Conservation (phyloP, 352 stramenopile genomes). For the Phytopythium ostracodes region DNA sequence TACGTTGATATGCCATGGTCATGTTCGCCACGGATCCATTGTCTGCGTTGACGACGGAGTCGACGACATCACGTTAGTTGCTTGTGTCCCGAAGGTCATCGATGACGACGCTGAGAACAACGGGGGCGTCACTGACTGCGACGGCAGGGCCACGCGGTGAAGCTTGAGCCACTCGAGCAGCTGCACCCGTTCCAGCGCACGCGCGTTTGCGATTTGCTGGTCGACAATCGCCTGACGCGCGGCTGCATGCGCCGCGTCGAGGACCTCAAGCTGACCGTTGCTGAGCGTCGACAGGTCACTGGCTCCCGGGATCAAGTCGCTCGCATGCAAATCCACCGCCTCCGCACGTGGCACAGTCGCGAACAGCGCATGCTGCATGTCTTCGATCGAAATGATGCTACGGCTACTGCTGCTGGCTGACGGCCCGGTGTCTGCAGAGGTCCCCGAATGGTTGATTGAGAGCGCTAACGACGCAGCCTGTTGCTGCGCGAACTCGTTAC, state of each 20-base stretch:
- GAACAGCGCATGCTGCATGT: constrained; percentile 47
- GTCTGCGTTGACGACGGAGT: constrained; percentile 6
- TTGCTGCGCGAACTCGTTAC: constrained; percentile 59
- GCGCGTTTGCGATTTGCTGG: constrained; percentile 51
- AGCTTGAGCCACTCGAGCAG: constrained; percentile 77
- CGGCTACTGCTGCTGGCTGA: constrained; percentile 4
- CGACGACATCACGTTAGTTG: background rate
- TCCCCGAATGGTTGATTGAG: constrained; percentile 19
- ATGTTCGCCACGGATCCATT: background rate
- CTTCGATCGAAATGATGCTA: constrained; percentile 25
- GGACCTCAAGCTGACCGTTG: constrained; percentile 71
- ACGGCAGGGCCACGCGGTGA: constrained; percentile 55
- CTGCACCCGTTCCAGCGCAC: constrained; percentile 51
- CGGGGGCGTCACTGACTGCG: constrained; percentile 10
- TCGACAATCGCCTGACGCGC: constrained; percentile 61
- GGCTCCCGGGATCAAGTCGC: constrained; percentile 42
- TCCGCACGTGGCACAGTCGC: constrained; percentile 26
- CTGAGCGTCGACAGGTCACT: constrained; percentile 45
- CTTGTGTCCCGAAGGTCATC: background rate
- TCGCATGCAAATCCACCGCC: constrained; percentile 38
- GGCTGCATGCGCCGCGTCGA: constrained; percentile 55
- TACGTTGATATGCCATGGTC: background rate
- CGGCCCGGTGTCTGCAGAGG: background rate
- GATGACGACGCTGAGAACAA: background rate
- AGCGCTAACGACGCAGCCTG: constrained; percentile 54